Evolutionary conservation across 176 grass and related monocot species (phyloP), one percentile per base, ranked within the genome.

Genomic region (Phragmites australis): DNA sequence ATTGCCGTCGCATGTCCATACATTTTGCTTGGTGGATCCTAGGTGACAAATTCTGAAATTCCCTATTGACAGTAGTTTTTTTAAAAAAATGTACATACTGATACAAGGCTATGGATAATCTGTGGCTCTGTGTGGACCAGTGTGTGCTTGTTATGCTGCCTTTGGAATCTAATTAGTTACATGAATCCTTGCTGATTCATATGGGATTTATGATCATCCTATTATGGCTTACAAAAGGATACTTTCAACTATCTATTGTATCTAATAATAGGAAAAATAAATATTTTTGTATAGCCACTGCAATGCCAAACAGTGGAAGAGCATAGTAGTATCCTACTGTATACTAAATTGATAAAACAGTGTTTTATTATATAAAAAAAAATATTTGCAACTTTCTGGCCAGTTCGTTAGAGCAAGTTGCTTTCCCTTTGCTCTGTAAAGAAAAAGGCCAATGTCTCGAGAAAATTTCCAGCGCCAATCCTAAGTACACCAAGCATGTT

Each of bases 41-140:
- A 9, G 50, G 26, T 40, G 57, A 6, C 67, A 21, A 31, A 29
- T 40, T 86, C 2, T 87, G 5, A 29, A 84, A 48, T 40, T 75
- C 61, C 29, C 15, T 56, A 22, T 65, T 22, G 6, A 12, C 6
- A 12, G 9, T 69, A 23, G 44, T 52, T 41, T 39, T 58, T 70
- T 17, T 60, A 22, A n/a, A 40, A 27, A 34, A 29, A 41, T 53
- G 16, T 62, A 5, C 1, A 77, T 45, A 65, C 52, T 79, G 21
- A 9, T 73, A 61, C 9, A 17, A 43, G 1, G 44, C 21, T 72
- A 32, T 27, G 21, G 31, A 75, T 72, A 55, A 59, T 42, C 12
- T 45, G 6, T 21, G 18, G 4, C 27, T 14, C 7, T 48, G 37
- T 8, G 19, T n/a, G 37, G 29, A 6, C 15, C n/a, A 25, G 9